Base-by-base conservation (phyloP, 1,284 basidiomycete species). In the Lentinus polychrous region DNA sequence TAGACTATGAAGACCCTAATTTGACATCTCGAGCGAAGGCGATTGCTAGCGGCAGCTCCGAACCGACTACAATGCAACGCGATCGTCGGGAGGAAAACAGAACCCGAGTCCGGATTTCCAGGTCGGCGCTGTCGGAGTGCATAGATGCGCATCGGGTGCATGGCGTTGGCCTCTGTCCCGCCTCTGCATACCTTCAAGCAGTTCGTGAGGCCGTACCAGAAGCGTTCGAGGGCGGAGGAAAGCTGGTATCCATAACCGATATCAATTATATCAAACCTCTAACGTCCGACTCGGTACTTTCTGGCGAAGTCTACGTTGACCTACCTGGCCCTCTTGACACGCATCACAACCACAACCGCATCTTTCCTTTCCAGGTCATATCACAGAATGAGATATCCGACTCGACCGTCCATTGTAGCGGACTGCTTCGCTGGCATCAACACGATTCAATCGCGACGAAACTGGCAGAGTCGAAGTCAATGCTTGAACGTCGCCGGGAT, bases 141-240 rank as follows among this genome's bases (percentile, higher is more conserved):
- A 79, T 87, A 18, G 56, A 64, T 14, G 81, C 82, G 0, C 84
- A 87, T 52, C 66, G 58, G n/a, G 81, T 86, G 2, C 74, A 72
- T 14, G 77, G 72, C 1, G 57, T 71, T 31, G 67, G 79, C 0
- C 68, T 87, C 0, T 87, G 83, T 54, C 84, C 85, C 3, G 84
- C 81, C 0, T 85, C 82, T 0, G 73, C 85, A 1, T 85, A 85
- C 54, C 58, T 79, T 15, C 83, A 86, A 54, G 70, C 80, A 38
- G 75, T 69, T 1, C 61, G 76, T 20, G 69, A 74, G 8, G 74
- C 72, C 0, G 64, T 76, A 15, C 55, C 64, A 23, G 61, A 73
- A 23, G 57, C 69, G 3, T 61, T 60, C 27, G 27, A 27, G 5
- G 5, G 5, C 10, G 10, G 27, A 27, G 10, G 27, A 27, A 27